Evolutionary conservation across 371 early-diverging fungal genomes (phyloP).

Genomic region (Rhizopus stolonifer): DNA sequence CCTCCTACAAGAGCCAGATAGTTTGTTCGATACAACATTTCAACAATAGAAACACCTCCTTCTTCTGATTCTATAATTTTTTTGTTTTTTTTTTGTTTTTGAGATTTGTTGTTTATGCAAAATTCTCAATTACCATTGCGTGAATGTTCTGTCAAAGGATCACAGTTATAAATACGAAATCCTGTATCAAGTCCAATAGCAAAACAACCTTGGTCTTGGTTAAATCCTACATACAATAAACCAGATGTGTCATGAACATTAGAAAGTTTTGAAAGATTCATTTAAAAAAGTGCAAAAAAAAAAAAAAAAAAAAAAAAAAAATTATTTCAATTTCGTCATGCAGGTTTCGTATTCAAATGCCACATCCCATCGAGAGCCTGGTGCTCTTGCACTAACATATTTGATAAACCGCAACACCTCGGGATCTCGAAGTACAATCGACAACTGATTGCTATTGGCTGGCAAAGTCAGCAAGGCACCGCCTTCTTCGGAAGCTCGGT

Average conservation of each 20-base stretch:
- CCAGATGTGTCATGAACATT: conserved; percentile 56
- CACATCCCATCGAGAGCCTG: conserved; percentile 75
- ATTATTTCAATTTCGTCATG: too few relatives aligned
- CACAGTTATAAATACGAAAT: conserved; percentile 92
- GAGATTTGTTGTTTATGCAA: too few relatives aligned
- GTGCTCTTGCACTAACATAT: conserved; percentile 71
- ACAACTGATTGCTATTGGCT: conserved; percentile 63
- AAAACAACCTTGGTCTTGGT: conserved; percentile 91
- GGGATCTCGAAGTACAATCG: conserved; percentile 66
- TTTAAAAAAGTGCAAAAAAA: conserved; percentile 12
- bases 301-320: background rate
- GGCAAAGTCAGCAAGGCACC: conserved; percentile 63
- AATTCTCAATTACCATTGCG: conserved; percentile 68
- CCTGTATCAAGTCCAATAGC: conserved; percentile 89
- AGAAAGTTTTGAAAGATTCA: conserved; percentile 60
- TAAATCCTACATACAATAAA: conserved; percentile 65
- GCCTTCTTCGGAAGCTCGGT: conserved; percentile 59
- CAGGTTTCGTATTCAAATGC: conserved; percentile 71
- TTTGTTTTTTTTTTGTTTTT: too few relatives aligned
- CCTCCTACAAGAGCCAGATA: conserved; percentile 96
- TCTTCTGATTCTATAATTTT: conserved; percentile 68
- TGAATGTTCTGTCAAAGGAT: conserved; percentile 85
- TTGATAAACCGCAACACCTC: conserved; percentile 76
- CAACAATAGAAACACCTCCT: conserved; percentile 89
- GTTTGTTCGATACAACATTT: conserved; percentile 94